These are phyloP conservation scores for Paecilomyces variotii DNA, from an alignment of 2,329 filamentous ascomycete genomes.

Conservation along the genomic window DNA sequence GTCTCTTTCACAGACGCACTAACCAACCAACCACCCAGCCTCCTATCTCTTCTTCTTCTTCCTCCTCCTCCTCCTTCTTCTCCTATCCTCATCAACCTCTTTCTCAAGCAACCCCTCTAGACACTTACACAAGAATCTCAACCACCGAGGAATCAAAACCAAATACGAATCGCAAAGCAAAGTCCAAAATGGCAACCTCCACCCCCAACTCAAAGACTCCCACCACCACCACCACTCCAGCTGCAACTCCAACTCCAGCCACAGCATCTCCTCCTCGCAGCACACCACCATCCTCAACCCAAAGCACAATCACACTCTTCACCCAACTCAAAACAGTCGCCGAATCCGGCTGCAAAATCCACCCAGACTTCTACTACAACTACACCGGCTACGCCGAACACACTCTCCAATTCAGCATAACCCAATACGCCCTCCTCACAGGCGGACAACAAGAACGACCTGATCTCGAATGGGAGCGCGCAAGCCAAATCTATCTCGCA, in stretches of 20 bases:
- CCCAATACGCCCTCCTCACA: not conserved
- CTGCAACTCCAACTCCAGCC: not conserved
- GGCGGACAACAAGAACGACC: not conserved
- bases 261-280: not conserved
- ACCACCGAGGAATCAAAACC: not conserved
- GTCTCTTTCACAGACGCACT: not conserved
- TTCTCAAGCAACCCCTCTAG: not conserved
- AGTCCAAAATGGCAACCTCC: not conserved
- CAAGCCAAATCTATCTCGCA: not conserved
- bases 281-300: constrained; percentile 1
- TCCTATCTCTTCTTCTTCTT: not conserved
- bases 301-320: constrained; percentile 1
- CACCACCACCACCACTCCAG: not conserved
- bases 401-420: not conserved
- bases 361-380: not conserved
- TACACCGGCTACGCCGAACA: not conserved
- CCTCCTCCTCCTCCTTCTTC: not conserved
- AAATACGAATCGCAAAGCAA: not conserved
- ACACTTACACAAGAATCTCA: not conserved
- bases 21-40: not conserved
- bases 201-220: not conserved
- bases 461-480: not conserved
- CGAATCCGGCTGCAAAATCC: not conserved
- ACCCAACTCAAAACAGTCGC: not conserved
- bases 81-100: not conserved